Base-by-base conservation (phyloP, 176 grass and related monocot species). In the Oryza nivara region DNA sequence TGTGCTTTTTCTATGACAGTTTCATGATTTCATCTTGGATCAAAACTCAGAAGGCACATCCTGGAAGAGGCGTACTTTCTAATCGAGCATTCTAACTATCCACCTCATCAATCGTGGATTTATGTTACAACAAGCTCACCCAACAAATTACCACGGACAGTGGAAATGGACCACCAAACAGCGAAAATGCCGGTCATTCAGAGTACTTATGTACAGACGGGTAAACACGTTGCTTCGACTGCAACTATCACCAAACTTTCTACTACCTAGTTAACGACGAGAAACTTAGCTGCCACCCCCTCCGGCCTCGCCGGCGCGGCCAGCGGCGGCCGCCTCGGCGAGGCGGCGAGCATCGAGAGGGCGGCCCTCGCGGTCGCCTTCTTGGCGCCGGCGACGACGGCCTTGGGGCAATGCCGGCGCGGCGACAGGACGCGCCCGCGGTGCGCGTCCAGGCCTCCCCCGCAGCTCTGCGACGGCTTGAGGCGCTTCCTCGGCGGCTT, bases 401-500 rank as follows among this genome's bases (percentile, higher is more conserved):
- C 12, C 82, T 85, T 89, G 60, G 47, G 7, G 28, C 84, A 78
- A 23, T 68, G 88, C 68, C 84, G 22, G 11, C 88, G 88, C n/a
- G 80, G 88, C 28, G 84, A 84, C 68, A 87, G 80, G 63, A 67
- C 25, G 17, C 68, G 85, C 2, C n/a, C 80, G 11, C 68, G 82
- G 87, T 79, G 90, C 83, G 87, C 86, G 67, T 88, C 77, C 5
- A 94, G 85, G 23, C 78, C 84, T 25, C 87, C 92, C 12, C 77
- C 92, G 56, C 86, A 94, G 85, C 87, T 92, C 63, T 80, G 74
- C 16, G 89, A 92, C 32, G 47, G 66, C 19, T 94, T 90, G 69
- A 92, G 71, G 80, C 81, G 85, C 90, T 83, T 94, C 84, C 65
- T 87, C 5, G 75, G 72, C 38, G 92, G 84, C 74, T 94, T 94